Conservation (phyloP, 306 rosid genomes). For the Hylodesmum podocarpum region DNA sequence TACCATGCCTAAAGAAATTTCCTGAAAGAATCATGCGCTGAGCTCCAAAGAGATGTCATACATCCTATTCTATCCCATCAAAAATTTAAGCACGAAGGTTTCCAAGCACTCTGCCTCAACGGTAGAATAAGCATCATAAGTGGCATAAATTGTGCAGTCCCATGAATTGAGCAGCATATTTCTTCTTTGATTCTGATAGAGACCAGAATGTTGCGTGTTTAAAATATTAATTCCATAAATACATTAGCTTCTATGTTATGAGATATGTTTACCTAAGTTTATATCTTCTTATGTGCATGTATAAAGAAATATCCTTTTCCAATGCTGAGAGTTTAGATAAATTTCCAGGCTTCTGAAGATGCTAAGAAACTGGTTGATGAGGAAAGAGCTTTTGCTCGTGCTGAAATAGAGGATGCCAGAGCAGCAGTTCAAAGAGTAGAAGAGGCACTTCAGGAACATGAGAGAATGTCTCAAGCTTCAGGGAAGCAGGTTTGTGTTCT, state of each 20-base stretch:
- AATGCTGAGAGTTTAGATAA: conserved; percentile 27
- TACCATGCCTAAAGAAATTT: not conserved
- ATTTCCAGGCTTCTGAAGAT: conserved; percentile 92
- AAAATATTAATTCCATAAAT: not conserved
- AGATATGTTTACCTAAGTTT: not conserved
- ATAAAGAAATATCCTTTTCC: conserved; percentile 1
- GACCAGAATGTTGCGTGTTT: not conserved
- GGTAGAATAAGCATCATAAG: not conserved
- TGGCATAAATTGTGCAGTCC: not conserved
- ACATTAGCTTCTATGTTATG: not conserved
- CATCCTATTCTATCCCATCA: not conserved
- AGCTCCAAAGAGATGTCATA: conserved; percentile 2
- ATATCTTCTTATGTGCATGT: not conserved
- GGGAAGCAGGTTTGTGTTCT: conserved; percentile 74
- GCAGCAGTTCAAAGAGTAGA: conserved; percentile 96
- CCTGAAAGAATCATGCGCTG: not conserved
- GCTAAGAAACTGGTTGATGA: conserved; percentile 89
- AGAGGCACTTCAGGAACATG: conserved; percentile 87
- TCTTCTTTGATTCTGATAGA: not conserved
- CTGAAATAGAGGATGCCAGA: conserved; percentile 89
- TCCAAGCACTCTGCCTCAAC: not conserved
- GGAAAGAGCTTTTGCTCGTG: conserved; percentile 95
- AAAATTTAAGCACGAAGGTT: not conserved
- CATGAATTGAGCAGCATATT: not conserved
- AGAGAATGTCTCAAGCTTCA: conserved; percentile 67